Conservation (phyloP, 1,284 basidiomycete species). For the Ustilago cynodontis region DNA sequence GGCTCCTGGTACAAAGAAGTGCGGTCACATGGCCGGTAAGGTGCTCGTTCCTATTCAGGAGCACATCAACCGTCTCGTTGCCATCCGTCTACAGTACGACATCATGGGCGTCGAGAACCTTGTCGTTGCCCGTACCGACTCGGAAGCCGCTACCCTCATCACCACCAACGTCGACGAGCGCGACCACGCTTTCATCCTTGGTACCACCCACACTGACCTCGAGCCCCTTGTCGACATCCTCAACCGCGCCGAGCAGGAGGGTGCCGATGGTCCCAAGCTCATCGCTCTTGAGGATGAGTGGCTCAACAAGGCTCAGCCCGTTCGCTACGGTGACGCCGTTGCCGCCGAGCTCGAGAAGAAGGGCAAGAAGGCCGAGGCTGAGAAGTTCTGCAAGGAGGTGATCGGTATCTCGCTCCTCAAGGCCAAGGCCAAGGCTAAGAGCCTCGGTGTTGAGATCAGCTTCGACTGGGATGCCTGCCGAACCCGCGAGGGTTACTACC, state of each 20-base stretch:
- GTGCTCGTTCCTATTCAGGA: conserved; percentile 78
- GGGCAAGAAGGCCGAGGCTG: conserved; percentile 71
- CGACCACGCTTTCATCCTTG: conserved; percentile 96
- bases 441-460: conserved; percentile 79
- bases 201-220: conserved; percentile 81
- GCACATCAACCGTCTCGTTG: conserved; percentile 83
- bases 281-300: conserved; percentile 91
- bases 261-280: conserved; percentile 82
- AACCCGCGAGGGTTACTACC: conserved; percentile 94
- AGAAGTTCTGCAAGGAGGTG: conserved; percentile 77
- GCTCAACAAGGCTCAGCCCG: conserved; percentile 81
- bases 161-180: conserved; percentile 96
- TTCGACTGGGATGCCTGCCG: conserved; percentile 96
- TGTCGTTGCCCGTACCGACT: conserved; percentile 81
- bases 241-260: conserved; percentile 83
- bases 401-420: conserved; percentile 78
- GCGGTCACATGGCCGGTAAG: conserved; percentile 79
- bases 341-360: conserved; percentile 80
- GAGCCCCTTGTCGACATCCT: conserved; percentile 83
- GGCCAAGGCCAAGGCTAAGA: conserved; percentile 82
- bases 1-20: conserved; percentile 83
- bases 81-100: conserved; percentile 82
- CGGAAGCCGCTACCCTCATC: conserved; percentile 94
- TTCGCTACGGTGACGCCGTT: conserved; percentile 82
- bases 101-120: conserved; percentile 84